phyloP scores from a whole-genome alignment of 495 filamentous ascomycete genomes.

The Echria macrotheca region DNA sequence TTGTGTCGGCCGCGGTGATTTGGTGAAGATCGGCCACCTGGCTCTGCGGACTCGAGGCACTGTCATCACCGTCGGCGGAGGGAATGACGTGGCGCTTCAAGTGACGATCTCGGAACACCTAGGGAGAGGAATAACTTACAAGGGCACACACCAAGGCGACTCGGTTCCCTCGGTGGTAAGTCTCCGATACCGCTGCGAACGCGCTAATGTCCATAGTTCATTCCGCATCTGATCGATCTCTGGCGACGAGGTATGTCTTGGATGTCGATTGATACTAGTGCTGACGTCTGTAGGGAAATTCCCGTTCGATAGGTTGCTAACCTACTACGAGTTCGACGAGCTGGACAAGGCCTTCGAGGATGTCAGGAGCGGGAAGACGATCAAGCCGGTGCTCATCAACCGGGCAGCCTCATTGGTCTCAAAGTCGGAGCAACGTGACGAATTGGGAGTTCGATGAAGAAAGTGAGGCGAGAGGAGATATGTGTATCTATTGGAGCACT shows the following conservation, averaged over 20 bases:
- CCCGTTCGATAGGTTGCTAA: conserved; percentile 11
- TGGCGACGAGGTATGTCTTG: conserved; percentile 12
- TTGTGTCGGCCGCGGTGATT: conserved; percentile 12
- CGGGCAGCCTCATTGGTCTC: too few relatives aligned
- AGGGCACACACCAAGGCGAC: conserved; percentile 15
- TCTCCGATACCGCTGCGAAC: background rate
- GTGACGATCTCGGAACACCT: conserved; percentile 12
- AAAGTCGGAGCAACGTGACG: too few relatives aligned
- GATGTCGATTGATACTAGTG: background rate
- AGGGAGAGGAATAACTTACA: conserved; percentile 8
- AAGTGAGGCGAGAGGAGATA: too few relatives aligned
- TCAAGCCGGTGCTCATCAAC: conserved; percentile 11
- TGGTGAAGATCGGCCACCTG: conserved; percentile 11
- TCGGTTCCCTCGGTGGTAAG: conserved; percentile 8
- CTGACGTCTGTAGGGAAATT: conserved; percentile 7
- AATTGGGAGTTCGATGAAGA: too few relatives aligned
- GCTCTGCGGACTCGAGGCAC: conserved; percentile 8
- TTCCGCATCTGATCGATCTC: conserved; percentile 12
- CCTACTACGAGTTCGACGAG: conserved; percentile 12
- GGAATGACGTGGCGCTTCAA: conserved; percentile 8
- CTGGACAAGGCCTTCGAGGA: conserved; percentile 6
- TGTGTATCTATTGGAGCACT: too few relatives aligned
- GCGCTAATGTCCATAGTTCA: conserved; percentile 1
- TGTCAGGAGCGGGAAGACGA: conserved; percentile 5
- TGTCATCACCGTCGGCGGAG: conserved; percentile 10